These are phyloP conservation scores for Hypoxylon lienhwacheense DNA, from an alignment of 495 filamentous ascomycete species.

Conservation along the genomic window DNA sequence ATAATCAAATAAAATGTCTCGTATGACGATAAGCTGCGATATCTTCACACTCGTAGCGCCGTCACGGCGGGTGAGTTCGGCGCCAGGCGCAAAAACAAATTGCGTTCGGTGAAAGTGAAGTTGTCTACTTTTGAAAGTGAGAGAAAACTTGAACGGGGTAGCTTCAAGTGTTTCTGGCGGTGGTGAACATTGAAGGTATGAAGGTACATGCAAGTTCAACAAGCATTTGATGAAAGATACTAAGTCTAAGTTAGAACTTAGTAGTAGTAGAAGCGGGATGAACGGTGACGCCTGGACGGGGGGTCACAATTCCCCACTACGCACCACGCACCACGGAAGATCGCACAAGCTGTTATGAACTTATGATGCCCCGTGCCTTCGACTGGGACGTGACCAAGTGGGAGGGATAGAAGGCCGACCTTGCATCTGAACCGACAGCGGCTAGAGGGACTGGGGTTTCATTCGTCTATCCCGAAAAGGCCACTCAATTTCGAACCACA, in stretches of 20 bases:
- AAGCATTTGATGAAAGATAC: conserved; percentile 38
- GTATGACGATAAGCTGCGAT: conserved; percentile 45
- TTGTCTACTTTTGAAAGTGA: no score
- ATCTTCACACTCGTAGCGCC: conserved; percentile 37
- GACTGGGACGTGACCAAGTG: conserved; percentile 42
- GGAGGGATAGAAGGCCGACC: conserved; percentile 43
- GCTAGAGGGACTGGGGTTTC: conserved; percentile 48
- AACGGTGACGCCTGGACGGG: conserved; percentile 40
- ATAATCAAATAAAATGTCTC: conserved; percentile 54
- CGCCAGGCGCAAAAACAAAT: conserved; percentile 37
- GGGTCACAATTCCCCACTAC: conserved; percentile 45
- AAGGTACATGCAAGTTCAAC: conserved; percentile 41
- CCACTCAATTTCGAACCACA: conserved; percentile 35
- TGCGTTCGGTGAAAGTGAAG: conserved; percentile 38
- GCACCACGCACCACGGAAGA: conserved; percentile 44
- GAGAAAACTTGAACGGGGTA: no score
- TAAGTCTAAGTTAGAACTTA: no score
- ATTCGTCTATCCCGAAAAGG: conserved; percentile 43
- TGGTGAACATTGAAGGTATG: no score
- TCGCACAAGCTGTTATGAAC: conserved; percentile 43
- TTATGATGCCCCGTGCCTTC: conserved; percentile 44
- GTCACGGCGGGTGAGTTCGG: conserved; percentile 36
- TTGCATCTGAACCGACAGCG: conserved; percentile 48
- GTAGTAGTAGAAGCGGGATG: conserved; percentile 43
- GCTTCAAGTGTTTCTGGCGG: conserved; percentile 36